phyloP scores from a whole-genome alignment of 2,329 filamentous ascomycete genomes.

The Botrytis sinoallii region DNA sequence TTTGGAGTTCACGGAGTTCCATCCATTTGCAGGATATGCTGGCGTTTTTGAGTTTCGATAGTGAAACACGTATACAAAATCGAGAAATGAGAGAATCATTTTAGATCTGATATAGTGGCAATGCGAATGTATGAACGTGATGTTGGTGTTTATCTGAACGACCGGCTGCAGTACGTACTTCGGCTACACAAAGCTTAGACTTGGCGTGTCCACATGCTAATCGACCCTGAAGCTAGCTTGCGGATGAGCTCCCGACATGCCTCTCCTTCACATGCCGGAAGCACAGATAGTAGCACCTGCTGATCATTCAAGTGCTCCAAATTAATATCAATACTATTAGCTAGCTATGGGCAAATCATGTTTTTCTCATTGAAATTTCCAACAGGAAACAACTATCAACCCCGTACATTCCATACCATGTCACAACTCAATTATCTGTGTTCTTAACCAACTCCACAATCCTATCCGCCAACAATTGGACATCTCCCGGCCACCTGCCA shows the following conservation, averaged over 20 bases:
- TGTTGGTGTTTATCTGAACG: neutral
- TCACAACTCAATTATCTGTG: neutral
- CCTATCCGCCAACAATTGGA: constrained; percentile 43
- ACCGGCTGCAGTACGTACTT: neutral
- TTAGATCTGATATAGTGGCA: neutral
- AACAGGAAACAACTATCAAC: neutral
- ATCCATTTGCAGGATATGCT: neutral
- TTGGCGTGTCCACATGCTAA: neutral
- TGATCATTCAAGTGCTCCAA: neutral
- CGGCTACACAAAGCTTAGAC: neutral
- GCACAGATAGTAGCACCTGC: neutral
- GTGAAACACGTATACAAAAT: neutral
- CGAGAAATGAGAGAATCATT: neutral
- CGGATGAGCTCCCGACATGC: neutral
- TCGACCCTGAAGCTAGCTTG: neutral
- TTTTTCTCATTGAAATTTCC: neutral
- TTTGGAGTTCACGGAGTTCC: neutral
- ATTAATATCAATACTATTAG: neutral
- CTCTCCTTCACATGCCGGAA: neutral
- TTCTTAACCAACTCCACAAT: constrained; percentile 42
- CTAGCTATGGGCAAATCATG: neutral
- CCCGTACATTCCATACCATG: neutral
- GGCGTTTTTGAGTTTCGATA: neutral
- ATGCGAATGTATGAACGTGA: neutral
- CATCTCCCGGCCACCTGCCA: constrained; percentile 47